Evolutionary conservation across 768 basidiomycete species (phyloP).

Genomic region (Myochromella boudieri): DNA sequence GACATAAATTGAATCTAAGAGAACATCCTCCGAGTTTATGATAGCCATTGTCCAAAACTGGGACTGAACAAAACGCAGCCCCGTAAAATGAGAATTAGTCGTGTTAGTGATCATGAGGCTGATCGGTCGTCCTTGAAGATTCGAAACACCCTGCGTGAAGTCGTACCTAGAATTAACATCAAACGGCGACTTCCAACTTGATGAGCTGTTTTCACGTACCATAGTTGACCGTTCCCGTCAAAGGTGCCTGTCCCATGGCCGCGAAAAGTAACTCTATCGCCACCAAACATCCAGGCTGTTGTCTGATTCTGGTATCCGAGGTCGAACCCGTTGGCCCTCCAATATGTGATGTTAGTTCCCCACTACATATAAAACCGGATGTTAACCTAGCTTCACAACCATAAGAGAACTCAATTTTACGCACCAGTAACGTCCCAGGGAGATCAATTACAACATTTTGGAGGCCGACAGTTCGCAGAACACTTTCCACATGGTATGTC

Average conservation of each 20-base stretch:
- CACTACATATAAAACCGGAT: slow-evolving; percentile 20
- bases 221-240: slow-evolving; percentile 40
- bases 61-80: slow-evolving; percentile 37
- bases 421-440: slow-evolving; percentile 32
- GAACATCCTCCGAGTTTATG: slow-evolving; percentile 30
- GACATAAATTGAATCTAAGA: slow-evolving; percentile 37
- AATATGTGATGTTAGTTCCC: slow-evolving; percentile 36
- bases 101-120: slow-evolving; percentile 34
- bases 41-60: slow-evolving; percentile 43
- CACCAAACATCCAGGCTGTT: slow-evolving; percentile 37
- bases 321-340: slow-evolving; percentile 30
- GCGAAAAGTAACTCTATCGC: slow-evolving; percentile 25
- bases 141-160: slow-evolving; percentile 34
- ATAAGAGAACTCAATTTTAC: slow-evolving; percentile 1
- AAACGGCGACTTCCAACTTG: no score
- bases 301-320: slow-evolving; percentile 36
- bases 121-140: slow-evolving; percentile 36
- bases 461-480: slow-evolving; percentile 31
- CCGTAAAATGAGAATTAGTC: slow-evolving; percentile 32
- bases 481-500: slow-evolving; percentile 32
- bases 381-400: background rate
- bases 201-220: no score
- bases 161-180: slow-evolving; percentile 28
- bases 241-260: slow-evolving; percentile 36
- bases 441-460: slow-evolving; percentile 30